Evolutionary conservation across 139 green algal genomes (phyloP), one percentile per base, ranked within the genome.

Genomic region (Ettlia oleoabundans): DNA sequence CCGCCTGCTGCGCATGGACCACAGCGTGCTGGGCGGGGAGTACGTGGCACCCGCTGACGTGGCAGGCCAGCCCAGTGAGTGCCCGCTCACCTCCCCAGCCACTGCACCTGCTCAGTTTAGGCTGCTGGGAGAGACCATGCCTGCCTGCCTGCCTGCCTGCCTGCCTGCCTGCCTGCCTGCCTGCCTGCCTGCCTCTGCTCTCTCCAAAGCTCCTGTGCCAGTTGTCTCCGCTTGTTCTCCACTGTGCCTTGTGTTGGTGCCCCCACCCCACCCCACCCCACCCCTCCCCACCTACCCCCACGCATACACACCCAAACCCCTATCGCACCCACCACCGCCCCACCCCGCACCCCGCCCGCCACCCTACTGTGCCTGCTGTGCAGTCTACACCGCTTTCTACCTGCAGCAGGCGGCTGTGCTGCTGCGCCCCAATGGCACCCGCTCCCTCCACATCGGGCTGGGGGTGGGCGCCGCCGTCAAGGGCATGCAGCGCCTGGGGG

Each of bases 381-480:
- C 73, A 58, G 78, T 84, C 37, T 84, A 84, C 66, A 78, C 52
- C 1, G 78, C 78, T 6, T 84, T 84, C 37, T 77, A 84, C 66
- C 66, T 84, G 52, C 78, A 84, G 78, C 78, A 78, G 66, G 78
- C 66, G 0, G 63, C 43, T 13, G 63, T 51, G 33, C 52, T 69
- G 42, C 24, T 75, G 13, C 26, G 32, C 42, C 62, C 76, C 15
- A 26, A 38, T 43, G 77, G 78, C 47, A 33, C 51, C 66, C 65
- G 66, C 22, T 70, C 65, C 18, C 78, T 84, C 28, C 78, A 84
- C 18, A 38, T 84, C 15, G 78, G 78, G 18, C 52, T 84, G 33
- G 78, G 78, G 8, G 37, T 70, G 2, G 78, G 78, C 33, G 78
- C 78, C 0, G 78, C 78, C 1, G 66, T 84, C 32, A 77, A 77